Evolutionary conservation across 2,329 filamentous ascomycete species (phyloP).

Genomic region (Blastomyces parvus): DNA sequence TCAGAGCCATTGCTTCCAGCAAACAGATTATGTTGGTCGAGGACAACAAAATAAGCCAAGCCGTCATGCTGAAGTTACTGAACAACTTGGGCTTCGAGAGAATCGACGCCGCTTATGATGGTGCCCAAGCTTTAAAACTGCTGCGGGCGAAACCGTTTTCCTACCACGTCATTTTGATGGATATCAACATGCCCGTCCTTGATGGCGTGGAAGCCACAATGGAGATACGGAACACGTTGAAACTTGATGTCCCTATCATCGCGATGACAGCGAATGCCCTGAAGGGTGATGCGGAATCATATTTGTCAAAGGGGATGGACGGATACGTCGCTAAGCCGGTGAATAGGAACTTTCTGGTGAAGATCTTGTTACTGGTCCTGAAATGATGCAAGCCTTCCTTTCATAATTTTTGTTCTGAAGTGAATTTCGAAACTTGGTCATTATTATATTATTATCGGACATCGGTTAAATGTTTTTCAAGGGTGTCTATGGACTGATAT

Average conservation of each 20-base stretch:
- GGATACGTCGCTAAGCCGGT: constrained; percentile 49
- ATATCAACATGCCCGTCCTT: constrained; percentile 41
- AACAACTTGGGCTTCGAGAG: constrained; percentile 34
- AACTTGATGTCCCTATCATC: constrained; percentile 40
- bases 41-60: constrained; percentile 37
- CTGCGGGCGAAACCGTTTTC: constrained; percentile 34
- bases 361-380: constrained; percentile 33
- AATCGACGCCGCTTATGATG: constrained; percentile 37
- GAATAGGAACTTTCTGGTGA: constrained; percentile 40
- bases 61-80: constrained; percentile 32
- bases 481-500: not conserved
- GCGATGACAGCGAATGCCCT: constrained; percentile 50
- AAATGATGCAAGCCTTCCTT: not conserved
- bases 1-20: constrained; percentile 31
- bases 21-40: constrained; percentile 37
- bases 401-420: not conserved
- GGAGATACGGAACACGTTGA: constrained; percentile 31
- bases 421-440: not conserved
- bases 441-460: not conserved
- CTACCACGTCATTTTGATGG: constrained; percentile 41
- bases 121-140: constrained; percentile 36
- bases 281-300: constrained; percentile 46
- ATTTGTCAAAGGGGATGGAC: constrained; percentile 47
- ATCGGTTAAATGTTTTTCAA: not conserved
- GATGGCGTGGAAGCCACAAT: constrained; percentile 38